Evolutionary conservation across 164 flowering plant species (phyloP).

Genomic region (Vitis riparia): DNA sequence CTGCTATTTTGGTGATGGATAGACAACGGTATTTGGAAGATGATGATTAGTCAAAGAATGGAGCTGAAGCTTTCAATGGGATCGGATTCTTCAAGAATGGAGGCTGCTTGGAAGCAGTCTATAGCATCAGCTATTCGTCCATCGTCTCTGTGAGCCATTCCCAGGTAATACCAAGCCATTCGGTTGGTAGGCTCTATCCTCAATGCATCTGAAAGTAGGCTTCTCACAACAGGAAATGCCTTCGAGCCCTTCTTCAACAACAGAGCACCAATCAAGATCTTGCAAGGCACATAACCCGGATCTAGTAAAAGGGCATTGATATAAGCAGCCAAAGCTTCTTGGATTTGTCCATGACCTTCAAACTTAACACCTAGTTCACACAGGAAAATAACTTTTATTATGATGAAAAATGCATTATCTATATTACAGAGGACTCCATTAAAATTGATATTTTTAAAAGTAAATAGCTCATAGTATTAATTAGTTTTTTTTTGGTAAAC

Average conservation of each 20-base stretch:
- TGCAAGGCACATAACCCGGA: slow-evolving; percentile 63
- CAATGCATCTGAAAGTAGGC: slow-evolving; percentile 85
- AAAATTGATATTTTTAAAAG: too few species aligned
- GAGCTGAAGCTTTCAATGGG: slow-evolving; percentile 84
- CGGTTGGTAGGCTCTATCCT: slow-evolving; percentile 85
- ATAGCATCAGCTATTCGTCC: slow-evolving; percentile 83
- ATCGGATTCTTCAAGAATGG: slow-evolving; percentile 92
- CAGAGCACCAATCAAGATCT: slow-evolving; percentile 57
- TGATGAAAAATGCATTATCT: not conserved
- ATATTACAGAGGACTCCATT: too few species aligned
- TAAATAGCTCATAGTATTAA: too few species aligned
- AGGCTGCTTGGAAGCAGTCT: slow-evolving; percentile 94
- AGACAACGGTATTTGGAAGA: not conserved
- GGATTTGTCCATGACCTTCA: slow-evolving; percentile 52
- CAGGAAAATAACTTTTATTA: not conserved
- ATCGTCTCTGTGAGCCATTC: slow-evolving; percentile 69
- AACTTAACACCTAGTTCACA: slow-evolving; percentile 52
- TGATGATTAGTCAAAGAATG: slow-evolving; percentile 22
- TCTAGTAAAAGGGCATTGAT: slow-evolving; percentile 56
- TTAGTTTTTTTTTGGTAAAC: not conserved
- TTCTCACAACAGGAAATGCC: slow-evolving; percentile 72
- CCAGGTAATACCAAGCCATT: slow-evolving; percentile 85
- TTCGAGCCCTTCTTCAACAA: slow-evolving; percentile 53
- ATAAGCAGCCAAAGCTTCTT: slow-evolving; percentile 56
- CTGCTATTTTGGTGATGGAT: too few species aligned